Evolutionary conservation across 2,329 filamentous ascomycete genomes (phyloP).

Genomic region (Fusarium sp.): DNA sequence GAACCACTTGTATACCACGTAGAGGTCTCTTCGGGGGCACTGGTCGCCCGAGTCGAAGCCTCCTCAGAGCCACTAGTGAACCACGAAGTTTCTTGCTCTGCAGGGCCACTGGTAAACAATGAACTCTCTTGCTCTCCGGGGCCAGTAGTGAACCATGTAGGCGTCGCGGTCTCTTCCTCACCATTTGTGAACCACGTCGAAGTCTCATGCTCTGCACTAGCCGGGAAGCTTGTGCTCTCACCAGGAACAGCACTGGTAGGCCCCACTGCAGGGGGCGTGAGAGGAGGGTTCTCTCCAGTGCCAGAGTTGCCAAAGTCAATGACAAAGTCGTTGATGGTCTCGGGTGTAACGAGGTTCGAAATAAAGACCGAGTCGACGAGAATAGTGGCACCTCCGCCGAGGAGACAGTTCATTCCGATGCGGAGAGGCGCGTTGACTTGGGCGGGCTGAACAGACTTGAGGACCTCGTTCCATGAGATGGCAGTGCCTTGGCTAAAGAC

Average conservation of each 20-base stretch:
- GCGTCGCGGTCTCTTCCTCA: not conserved
- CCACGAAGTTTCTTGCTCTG: not conserved
- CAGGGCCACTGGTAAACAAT: not conserved
- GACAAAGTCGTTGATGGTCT: constrained; percentile 16
- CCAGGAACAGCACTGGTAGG: not conserved
- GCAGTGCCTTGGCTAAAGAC: not conserved
- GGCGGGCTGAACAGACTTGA: not conserved
- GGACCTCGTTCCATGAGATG: constrained; percentile 5
- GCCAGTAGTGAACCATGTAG: not conserved
- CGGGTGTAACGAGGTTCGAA: constrained; percentile 23
- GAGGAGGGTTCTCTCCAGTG: not conserved
- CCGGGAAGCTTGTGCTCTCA: not conserved
- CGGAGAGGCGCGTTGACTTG: not conserved
- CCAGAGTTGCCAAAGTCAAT: constrained; percentile 15
- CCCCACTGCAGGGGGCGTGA: not conserved
- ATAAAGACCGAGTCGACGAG: constrained; percentile 27
- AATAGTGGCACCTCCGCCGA: not conserved
- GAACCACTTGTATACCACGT: not conserved
- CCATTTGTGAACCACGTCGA: not conserved
- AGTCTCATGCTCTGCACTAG: not conserved
- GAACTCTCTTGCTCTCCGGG: not conserved
- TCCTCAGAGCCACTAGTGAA: not conserved
- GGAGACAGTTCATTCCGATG: constrained; percentile 6
- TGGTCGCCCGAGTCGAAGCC: not conserved
- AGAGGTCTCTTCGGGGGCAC: not conserved